These are phyloP conservation scores for Physcomitrellopsis africana DNA, from an alignment of 225 moss, liverwort and hornwort species.

Conservation along the genomic window DNA sequence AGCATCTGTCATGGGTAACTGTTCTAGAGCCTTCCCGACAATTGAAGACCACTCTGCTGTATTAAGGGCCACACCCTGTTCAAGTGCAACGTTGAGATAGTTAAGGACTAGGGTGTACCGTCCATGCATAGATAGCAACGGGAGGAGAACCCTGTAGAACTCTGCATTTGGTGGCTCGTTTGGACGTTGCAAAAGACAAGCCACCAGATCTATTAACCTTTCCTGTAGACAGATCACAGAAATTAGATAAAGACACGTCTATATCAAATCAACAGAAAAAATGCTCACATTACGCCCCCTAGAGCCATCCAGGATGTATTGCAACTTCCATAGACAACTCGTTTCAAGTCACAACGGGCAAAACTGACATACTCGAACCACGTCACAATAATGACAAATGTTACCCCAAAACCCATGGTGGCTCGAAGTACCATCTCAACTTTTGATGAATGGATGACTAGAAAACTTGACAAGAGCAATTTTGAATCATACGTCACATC, in stretches of 20 bases:
- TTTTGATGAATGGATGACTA: no score
- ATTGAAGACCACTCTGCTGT: constrained; percentile 46
- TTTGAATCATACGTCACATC: no score
- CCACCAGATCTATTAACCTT: constrained; percentile 32
- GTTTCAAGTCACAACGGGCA: no score
- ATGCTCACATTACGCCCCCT: not conserved
- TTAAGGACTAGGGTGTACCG: constrained; percentile 32
- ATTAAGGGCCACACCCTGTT: constrained; percentile 35
- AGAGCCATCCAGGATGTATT: no score
- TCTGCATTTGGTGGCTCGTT: constrained; percentile 38
- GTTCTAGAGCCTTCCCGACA: constrained; percentile 47
- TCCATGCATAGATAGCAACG: constrained; percentile 34
- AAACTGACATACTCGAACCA: no score
- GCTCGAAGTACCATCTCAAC: no score
- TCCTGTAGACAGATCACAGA: constrained; percentile 36
- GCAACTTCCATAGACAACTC: no score
- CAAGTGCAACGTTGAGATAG: constrained; percentile 41
- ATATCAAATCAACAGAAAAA: constrained; percentile 1
- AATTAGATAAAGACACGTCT: not conserved
- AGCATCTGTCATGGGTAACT: constrained; percentile 49
- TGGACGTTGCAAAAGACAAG: constrained; percentile 32
- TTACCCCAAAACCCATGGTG: no score
- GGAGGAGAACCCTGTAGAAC: constrained; percentile 47
- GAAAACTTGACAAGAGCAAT: no score
- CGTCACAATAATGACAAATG: no score